Evolutionary conservation across 805 yeast species (phyloP).

Genomic region (Saturnispora ahearnii): DNA sequence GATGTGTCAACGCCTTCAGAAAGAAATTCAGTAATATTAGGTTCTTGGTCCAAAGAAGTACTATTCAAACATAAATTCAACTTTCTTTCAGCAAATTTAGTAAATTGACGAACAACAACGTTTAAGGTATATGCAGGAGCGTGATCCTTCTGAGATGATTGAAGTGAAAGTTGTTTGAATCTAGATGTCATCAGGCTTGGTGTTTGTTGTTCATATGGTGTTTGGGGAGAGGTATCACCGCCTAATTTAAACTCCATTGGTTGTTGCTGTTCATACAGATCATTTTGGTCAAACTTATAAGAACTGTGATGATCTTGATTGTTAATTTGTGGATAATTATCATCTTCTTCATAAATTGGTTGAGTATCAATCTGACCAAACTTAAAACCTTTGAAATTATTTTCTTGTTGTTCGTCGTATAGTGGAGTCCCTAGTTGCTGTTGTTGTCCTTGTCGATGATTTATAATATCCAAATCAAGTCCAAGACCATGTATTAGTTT

Average conservation of each 20-base stretch:
- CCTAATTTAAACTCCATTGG: slow-evolving; percentile 24
- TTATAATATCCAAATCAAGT: slow-evolving; percentile 5
- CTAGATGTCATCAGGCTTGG: slow-evolving; percentile 7
- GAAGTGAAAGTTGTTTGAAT: slow-evolving; percentile 21
- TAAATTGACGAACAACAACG: slow-evolving; percentile 90
- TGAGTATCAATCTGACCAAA: background rate
- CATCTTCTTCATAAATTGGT: background rate
- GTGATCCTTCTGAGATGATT: slow-evolving; percentile 45
- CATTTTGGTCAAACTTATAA: background rate
- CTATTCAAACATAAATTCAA: slow-evolving; percentile 60
- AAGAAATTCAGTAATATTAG: slow-evolving; percentile 67
- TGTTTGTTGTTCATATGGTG: slow-evolving; percentile 10
- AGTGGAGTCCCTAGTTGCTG: background rate
- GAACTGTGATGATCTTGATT: background rate
- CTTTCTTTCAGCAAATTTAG: slow-evolving; percentile 85
- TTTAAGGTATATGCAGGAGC: slow-evolving; percentile 77
- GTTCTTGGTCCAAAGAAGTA: slow-evolving; percentile 59
- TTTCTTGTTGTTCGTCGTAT: background rate
- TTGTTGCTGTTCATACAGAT: slow-evolving; percentile 18
- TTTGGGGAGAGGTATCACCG: slow-evolving; percentile 8
- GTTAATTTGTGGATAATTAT: background rate
- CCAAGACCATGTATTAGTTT: slow-evolving; percentile 6
- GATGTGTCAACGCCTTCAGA: slow-evolving; percentile 81
- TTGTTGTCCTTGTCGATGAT: background rate
- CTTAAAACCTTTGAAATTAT: background rate